A percentile compares a stretch with the other conserved stretches of the same genome.
These are phyloP conservation scores for Herpomyces periplanetae DNA, from an alignment of 2,329 filamentous ascomycete genomes.

Conservation along the genomic window DNA sequence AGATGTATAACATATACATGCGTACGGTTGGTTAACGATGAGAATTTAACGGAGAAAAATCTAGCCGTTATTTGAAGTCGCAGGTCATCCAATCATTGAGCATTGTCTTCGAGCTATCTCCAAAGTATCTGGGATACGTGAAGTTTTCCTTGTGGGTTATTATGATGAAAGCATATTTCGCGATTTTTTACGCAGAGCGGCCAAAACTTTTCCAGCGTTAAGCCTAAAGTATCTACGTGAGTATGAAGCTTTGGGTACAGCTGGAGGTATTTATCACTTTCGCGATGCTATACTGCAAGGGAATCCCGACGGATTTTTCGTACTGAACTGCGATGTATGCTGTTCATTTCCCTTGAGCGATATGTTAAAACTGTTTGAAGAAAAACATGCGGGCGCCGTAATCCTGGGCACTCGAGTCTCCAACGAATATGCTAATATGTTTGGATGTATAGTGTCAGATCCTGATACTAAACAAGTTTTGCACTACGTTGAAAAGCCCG, in stretches of 20 bases:
- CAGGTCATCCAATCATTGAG: constrained; percentile 89
- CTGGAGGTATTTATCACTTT: constrained; percentile 92
- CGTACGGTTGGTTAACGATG: constrained; percentile 1
- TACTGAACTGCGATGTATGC: constrained; percentile 91
- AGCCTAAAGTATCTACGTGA: constrained; percentile 82
- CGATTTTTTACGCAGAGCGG: constrained; percentile 80
- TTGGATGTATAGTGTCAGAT: constrained; percentile 89
- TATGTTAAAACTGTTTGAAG: constrained; percentile 75
- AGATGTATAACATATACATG: constrained; percentile 1
- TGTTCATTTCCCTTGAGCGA: constrained; percentile 84
- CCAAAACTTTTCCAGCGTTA: constrained; percentile 46
- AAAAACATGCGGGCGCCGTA: constrained; percentile 80
- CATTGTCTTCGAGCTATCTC: constrained; percentile 75
- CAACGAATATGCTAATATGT: constrained; percentile 72
- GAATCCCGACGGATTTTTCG: constrained; percentile 70
- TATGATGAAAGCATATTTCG: constrained; percentile 91
- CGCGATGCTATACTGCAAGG: constrained; percentile 93
- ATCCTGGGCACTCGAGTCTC: constrained; percentile 70
- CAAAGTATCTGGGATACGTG: constrained; percentile 62
- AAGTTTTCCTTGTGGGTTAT: constrained; percentile 93
- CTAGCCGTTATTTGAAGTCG: constrained; percentile 85
- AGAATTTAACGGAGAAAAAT: constrained; percentile 1
- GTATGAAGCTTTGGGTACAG: constrained; percentile 80
- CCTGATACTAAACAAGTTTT: constrained; percentile 70
- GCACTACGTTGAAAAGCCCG: constrained; percentile 96